Evolutionary conservation across 2,329 filamentous ascomycete genomes (phyloP).

Genomic region (Neofusicoccum laricinum): DNA sequence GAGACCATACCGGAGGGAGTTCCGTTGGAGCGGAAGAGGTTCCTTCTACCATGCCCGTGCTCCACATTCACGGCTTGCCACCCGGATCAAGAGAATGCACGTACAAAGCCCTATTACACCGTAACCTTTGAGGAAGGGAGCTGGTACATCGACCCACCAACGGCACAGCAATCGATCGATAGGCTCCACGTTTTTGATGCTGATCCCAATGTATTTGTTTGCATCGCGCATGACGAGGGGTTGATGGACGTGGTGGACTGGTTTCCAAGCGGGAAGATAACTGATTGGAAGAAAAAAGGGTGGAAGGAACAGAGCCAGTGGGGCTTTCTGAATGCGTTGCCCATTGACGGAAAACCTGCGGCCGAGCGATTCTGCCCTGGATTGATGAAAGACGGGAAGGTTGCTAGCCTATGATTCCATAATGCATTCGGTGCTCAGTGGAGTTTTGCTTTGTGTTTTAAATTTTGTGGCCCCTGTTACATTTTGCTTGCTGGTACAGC

Average conservation of each 20-base stretch:
- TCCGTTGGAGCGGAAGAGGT: constrained; percentile 1
- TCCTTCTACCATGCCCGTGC: constrained; percentile 14
- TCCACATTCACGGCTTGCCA: constrained; percentile 12
- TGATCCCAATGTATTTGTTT: constrained; percentile 25
- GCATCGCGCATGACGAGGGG: constrained; percentile 29
- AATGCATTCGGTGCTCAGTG: too few species aligned
- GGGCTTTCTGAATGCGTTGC: constrained; percentile 27
- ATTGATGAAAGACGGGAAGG: constrained; percentile 11
- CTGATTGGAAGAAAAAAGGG: constrained; percentile 26
- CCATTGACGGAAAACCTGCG: constrained; percentile 21
- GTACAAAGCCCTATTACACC: constrained; percentile 10
- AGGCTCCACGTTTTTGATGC: constrained; percentile 26
- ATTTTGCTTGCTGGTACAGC: too few species aligned
- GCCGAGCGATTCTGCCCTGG: background rate
- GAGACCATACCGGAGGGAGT: constrained; percentile 3
- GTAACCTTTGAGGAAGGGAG: background rate
- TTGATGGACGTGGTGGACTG: constrained; percentile 25
- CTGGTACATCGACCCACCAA: constrained; percentile 12
- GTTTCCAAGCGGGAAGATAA: constrained; percentile 24
- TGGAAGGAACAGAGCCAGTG: constrained; percentile 25
- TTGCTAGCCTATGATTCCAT: background rate
- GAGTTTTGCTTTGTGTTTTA: too few species aligned
- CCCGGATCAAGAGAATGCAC: constrained; percentile 4
- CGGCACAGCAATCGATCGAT: constrained; percentile 22
- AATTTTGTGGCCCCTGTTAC: too few species aligned